These are phyloP conservation scores for Limnomonas spitsbergensis DNA, from an alignment of 139 green algal genomes.

Conservation along the genomic window DNA sequence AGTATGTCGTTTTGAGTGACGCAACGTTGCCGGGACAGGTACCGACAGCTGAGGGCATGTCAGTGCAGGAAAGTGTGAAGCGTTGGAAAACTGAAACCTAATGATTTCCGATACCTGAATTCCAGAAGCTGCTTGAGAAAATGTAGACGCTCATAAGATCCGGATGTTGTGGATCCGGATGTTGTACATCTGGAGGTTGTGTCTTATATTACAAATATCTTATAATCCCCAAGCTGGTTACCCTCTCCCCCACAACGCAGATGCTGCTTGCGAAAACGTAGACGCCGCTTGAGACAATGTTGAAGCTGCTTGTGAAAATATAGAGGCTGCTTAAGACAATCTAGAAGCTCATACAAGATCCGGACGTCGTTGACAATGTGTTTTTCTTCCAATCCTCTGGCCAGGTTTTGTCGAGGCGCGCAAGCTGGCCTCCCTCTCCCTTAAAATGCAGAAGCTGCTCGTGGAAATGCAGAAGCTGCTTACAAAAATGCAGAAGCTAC, in stretches of 20 bases:
- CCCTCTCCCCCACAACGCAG: not conserved
- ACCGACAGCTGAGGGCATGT: too few relatives aligned
- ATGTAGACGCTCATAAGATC: too few relatives aligned
- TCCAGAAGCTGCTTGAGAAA: not conserved
- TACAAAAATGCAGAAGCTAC: not conserved
- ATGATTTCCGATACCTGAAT: too few relatives aligned
- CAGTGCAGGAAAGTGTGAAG: too few relatives aligned
- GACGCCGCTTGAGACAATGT: not conserved
- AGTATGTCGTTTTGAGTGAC: too few relatives aligned
- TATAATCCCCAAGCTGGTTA: not conserved
- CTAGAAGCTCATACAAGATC: too few relatives aligned
- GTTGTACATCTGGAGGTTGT: too few relatives aligned
- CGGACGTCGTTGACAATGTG: not conserved
- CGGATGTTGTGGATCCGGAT: too few relatives aligned
- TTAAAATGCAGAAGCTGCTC: not conserved
- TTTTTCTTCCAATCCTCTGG: not conserved
- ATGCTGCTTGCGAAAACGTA: not conserved
- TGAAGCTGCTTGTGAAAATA: not conserved
- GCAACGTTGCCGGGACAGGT: too few relatives aligned
- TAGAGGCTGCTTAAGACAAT: not conserved
- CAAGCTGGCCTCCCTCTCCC: not conserved
- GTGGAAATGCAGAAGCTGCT: not conserved
- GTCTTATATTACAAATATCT: not conserved
- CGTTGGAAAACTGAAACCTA: too few relatives aligned
- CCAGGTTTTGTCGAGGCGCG: slow-evolving; percentile 9